Conservation (phyloP, 768 basidiomycete genomes). For the Tylopilus plumbeoviolaceoides region DNA sequence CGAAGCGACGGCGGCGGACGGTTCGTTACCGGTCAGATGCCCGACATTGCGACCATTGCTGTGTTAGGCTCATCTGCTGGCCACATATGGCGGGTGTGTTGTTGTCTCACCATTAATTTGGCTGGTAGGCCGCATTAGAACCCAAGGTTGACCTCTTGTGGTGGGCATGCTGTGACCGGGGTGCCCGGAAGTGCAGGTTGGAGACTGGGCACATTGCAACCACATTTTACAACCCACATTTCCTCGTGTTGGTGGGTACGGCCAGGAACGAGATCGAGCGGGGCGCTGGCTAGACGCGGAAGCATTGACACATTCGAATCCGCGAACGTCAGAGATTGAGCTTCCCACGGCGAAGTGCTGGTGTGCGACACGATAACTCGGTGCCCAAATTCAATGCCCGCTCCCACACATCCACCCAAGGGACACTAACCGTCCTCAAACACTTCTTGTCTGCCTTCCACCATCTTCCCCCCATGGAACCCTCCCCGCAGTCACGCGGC, state of each 20-base stretch:
- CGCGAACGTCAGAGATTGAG: conserved; percentile 26
- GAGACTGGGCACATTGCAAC: not conserved
- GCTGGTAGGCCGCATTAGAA: conserved; percentile 13
- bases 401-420: conserved; percentile 37
- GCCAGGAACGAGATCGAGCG: conserved; percentile 16
- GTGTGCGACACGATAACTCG: conserved; percentile 37
- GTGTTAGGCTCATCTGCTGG: conserved; percentile 12
- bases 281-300: conserved; percentile 33
- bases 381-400: conserved; percentile 39
- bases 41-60: conserved; percentile 10
- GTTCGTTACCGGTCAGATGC: conserved; percentile 1
- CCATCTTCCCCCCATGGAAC: conserved; percentile 32
- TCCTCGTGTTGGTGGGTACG: conserved; percentile 16
- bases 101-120: conserved; percentile 21
- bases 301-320: conserved; percentile 31
- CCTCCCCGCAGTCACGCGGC: conserved; percentile 48
- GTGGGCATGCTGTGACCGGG: not conserved
- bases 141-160: not conserved
- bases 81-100: conserved; percentile 7
- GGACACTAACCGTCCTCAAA: conserved; percentile 8
- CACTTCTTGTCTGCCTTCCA: conserved; percentile 34
- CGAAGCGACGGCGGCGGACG: conserved; percentile 1
- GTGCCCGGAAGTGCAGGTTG: not conserved
- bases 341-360: conserved; percentile 33
- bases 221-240: not conserved